Percentiles rank a stretch among this genome's conserved stretches.
phyloP scores from a whole-genome alignment of 352 stramenopile genomes.

The Pythium rhizo-oryzae region DNA sequence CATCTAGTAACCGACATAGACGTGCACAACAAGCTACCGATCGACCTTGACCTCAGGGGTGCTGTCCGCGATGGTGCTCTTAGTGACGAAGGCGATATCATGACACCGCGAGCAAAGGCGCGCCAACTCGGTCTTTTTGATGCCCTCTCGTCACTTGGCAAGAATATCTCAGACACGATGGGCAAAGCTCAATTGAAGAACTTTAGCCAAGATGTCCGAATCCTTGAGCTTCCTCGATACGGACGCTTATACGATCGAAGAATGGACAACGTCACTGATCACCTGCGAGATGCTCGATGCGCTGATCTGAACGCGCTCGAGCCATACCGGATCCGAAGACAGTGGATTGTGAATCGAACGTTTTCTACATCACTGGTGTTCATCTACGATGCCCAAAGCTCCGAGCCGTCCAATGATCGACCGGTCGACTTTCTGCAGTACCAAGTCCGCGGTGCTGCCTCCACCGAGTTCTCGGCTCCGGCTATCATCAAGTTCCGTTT shows the following conservation, averaged over 20 bases:
- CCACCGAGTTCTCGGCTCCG: constrained; percentile 28
- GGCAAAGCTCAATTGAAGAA: background rate
- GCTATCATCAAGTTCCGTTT: constrained; percentile 35
- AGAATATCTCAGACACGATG: background rate
- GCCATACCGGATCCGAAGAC: constrained; percentile 32
- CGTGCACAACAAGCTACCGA: constrained; percentile 25
- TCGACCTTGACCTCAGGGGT: constrained; percentile 43
- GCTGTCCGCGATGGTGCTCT: constrained; percentile 25
- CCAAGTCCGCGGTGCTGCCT: constrained; percentile 47
- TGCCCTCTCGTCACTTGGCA: background rate
- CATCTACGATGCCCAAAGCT: constrained; percentile 27
- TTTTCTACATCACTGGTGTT: constrained; percentile 63
- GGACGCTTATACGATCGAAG: constrained; percentile 64
- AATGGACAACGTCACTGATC: constrained; percentile 24
- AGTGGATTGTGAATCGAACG: constrained; percentile 23
- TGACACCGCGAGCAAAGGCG: background rate
- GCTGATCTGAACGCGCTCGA: constrained; percentile 30
- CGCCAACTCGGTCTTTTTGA: constrained; percentile 2
- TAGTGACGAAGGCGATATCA: background rate
- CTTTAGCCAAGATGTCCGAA: constrained; percentile 28
- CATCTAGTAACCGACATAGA: constrained; percentile 26
- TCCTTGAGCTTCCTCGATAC: constrained; percentile 49
- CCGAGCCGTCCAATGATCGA: constrained; percentile 14
- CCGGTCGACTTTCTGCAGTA: constrained; percentile 51
- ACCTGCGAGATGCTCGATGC: constrained; percentile 6